Base-by-base conservation (phyloP, 257 asterid genomes). In the Buddleja alternifolia region DNA sequence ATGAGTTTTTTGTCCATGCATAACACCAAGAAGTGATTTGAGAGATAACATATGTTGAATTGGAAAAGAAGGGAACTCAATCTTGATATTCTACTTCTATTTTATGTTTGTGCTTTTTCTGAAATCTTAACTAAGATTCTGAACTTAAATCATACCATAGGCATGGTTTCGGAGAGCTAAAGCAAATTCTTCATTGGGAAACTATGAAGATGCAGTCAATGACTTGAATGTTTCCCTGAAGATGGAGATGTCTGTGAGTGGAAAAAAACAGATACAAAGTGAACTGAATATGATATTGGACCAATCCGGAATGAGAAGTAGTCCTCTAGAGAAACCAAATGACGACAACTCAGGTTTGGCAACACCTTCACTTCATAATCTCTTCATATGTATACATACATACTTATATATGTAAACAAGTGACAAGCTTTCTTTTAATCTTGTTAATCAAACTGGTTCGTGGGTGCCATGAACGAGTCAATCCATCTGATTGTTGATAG, bases 91-190 rank as follows among this genome's bases (percentile, higher is more conserved):
- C 29, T 19, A 2, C 10, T 23, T 61, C n/a, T n/a, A n/a, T n/a
- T n/a, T 60, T 61, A 40, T 5, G 59, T 41, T 44, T 58, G 25
- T 67, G 6, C 53, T 17, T 21, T 73, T 60, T 67, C 21, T 29
- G 34, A 4, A 52, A 46, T 46, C 61, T 4, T 63, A 60, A 63
- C 63, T 57, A 45, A 39, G 72, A 47, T 74, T 60, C 29, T 73
- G 61, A 39, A 57, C 45, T 36, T 53, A 73, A 59, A 55, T 63
- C 34, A 55, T 63, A 23, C 47, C 76, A 32, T 75, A 90, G 98
- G 97, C 91, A 51, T 93, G 98, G 98, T 93, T 84, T 69, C 82
- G 96, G 82, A 84, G 98, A 87, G 89, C 88, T 62, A 86, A 84
- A 81, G 90, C 88, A 63, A 86, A 93, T 83, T 85, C 84, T 81